These are phyloP conservation scores for Phanerochaete sordida DNA, from an alignment of 768 basidiomycete species.

Conservation along the genomic window DNA sequence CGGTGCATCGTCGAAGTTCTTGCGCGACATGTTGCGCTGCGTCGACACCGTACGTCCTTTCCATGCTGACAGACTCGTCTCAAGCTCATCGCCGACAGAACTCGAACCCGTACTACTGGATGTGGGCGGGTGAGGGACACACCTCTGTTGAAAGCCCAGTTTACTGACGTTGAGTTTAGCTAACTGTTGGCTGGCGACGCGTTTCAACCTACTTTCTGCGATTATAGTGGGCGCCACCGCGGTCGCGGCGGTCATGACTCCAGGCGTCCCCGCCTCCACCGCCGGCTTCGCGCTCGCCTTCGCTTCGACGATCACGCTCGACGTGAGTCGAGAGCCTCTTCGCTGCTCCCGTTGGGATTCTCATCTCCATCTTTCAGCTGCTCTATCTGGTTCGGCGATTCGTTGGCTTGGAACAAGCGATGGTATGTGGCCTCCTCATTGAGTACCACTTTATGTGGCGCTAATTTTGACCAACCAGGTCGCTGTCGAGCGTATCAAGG, in stretches of 20 bases:
- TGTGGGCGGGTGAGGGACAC: conserved; percentile 70
- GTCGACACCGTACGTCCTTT: conserved; percentile 75
- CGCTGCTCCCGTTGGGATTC: neutral
- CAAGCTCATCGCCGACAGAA: too few species aligned
- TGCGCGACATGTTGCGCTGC: conserved; percentile 79
- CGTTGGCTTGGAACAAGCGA: conserved; percentile 88
- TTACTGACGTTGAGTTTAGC: conserved; percentile 38
- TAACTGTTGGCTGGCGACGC: conserved; percentile 86
- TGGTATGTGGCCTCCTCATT: conserved; percentile 55
- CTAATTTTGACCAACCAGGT: conserved; percentile 40
- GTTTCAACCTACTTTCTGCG: conserved; percentile 80
- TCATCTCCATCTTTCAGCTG: conserved; percentile 30
- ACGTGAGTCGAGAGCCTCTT: conserved; percentile 41
- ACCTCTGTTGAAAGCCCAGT: neutral
- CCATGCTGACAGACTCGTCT: too few species aligned
- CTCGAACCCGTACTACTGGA: conserved; percentile 82
- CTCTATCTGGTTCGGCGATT: conserved; percentile 76
- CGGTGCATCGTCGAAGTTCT: conserved; percentile 82
- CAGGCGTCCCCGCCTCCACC: conserved; percentile 71
- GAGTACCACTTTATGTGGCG: neutral
- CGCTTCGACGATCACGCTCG: conserved; percentile 68
- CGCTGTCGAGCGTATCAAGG: conserved; percentile 85
- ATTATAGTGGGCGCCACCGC: conserved; percentile 72
- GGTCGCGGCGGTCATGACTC: conserved; percentile 60
- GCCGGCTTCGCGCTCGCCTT: conserved; percentile 89